Evolutionary conservation across 2,329 filamentous ascomycete species (phyloP).

Genomic region (Aspergillus terreus): DNA sequence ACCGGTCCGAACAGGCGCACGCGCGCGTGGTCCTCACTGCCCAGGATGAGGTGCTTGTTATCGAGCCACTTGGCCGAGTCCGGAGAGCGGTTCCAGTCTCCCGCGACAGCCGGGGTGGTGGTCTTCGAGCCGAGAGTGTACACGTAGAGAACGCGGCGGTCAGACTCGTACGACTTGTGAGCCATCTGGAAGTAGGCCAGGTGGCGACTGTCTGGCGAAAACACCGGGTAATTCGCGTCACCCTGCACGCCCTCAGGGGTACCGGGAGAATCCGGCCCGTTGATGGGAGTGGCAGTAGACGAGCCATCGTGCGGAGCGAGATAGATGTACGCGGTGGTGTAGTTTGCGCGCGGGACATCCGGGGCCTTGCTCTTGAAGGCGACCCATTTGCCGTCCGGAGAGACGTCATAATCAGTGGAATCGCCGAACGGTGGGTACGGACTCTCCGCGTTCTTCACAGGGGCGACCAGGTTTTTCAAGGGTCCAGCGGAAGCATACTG

Average conservation of each 20-base stretch:
- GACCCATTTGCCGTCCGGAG: constrained; percentile 38
- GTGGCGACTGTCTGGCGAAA: constrained; percentile 67
- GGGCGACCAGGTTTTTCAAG: constrained; percentile 45
- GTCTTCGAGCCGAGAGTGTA: constrained; percentile 31
- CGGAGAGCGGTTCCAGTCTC: constrained; percentile 53
- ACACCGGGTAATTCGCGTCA: constrained; percentile 62
- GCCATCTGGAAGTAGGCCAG: constrained; percentile 79
- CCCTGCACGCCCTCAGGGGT: constrained; percentile 53
- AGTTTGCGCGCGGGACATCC: constrained; percentile 47
- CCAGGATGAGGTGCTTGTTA: constrained; percentile 64
- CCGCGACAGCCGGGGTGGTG: constrained; percentile 37
- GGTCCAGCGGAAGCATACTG: constrained; percentile 50
- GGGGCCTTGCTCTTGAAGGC: constrained; percentile 43
- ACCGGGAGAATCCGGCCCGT: constrained; percentile 30
- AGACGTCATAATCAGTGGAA: constrained; percentile 70
- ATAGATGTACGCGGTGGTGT: constrained; percentile 81
- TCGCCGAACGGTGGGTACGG: constrained; percentile 67
- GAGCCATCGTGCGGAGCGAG: constrained; percentile 64
- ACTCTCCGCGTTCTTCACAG: constrained; percentile 42
- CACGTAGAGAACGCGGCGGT: constrained; percentile 56
- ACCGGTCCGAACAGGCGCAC: constrained; percentile 37
- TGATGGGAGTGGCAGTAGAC: constrained; percentile 46
- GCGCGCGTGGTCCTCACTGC: constrained; percentile 66
- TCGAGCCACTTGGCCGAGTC: constrained; percentile 49
- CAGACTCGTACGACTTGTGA: constrained; percentile 72